Evolutionary conservation across 108 stramenopile genomes (phyloP), one percentile per base, ranked within the genome.

Genomic region (Skeletonema marinoi): DNA sequence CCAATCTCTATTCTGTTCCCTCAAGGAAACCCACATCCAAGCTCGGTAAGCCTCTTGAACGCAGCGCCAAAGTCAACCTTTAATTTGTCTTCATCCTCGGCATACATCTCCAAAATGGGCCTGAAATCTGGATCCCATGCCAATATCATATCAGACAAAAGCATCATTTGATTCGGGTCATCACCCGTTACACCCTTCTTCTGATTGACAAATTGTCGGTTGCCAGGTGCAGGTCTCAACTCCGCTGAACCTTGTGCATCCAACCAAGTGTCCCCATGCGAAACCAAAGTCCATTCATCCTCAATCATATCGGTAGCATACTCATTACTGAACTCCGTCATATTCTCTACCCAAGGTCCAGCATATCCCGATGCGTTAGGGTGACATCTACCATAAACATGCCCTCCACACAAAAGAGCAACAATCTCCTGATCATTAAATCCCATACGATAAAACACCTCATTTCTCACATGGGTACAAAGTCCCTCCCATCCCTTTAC

Each of bases 361-460:
- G 70, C 82, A 63, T 77, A 86, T 10, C 85, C 82, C 48, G 74
- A 79, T 5, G 73, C 32, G 35, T 83, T 78, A 3, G 78, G 74
- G 72, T 93, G 92, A 60, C 90, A 91, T 12, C 87, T 66, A 35
- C 94, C 94, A 32, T 81, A 72, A 3, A 80, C 80, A 60, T 88
- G 87, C 17, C 78, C 87, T 19, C 87, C 87, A 70, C 78, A 80
- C 3, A 82, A 56, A 25, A 95, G 68, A 25, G 85, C 86, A 8
- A 95, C 94, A 39, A 91, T 93, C 73, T 95, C 94, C 56, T 82
- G 82, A 81, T 93, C 92, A 63, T 77, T 80, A 67, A 95, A 93
- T 32, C 94, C 94, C 90, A 95, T 92, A 21, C 94, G 87, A 65
- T 91, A 85, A 74, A 95, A 95, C 9, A 93, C 86, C 46, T 92